Percentiles rank a stretch among this genome's conserved stretches.
These are phyloP conservation scores for Ehretia macrophylla DNA, from an alignment of 257 asterid species.

Conservation along the genomic window DNA sequence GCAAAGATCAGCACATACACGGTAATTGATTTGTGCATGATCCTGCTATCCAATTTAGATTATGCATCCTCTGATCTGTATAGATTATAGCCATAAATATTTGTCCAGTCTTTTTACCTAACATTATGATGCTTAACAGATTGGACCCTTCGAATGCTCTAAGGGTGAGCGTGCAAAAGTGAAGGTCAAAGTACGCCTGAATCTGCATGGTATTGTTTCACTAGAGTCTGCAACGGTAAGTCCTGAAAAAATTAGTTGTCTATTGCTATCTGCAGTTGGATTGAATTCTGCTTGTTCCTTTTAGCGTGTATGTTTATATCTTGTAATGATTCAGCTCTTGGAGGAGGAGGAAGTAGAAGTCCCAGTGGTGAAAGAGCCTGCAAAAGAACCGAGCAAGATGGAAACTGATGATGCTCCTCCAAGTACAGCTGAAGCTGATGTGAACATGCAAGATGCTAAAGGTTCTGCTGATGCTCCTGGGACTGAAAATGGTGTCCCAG, in stretches of 20 bases:
- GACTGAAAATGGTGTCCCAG: constrained; percentile 68
- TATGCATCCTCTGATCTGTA: background rate
- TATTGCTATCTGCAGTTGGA: background rate
- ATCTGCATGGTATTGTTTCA: constrained; percentile 79
- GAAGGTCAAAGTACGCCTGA: constrained; percentile 74
- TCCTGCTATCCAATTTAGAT: background rate
- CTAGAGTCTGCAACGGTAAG: constrained; percentile 83
- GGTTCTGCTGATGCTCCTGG: constrained; percentile 39
- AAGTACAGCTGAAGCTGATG: constrained; percentile 41
- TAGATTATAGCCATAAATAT: no score
- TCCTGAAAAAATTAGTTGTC: background rate
- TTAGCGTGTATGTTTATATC: background rate
- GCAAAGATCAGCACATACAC: constrained; percentile 80
- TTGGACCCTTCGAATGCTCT: constrained; percentile 74
- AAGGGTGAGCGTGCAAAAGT: constrained; percentile 63
- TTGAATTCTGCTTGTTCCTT: background rate
- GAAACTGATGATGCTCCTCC: constrained; percentile 58
- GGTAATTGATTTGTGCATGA: constrained; percentile 32
- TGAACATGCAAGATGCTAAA: constrained; percentile 65
- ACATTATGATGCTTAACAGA: constrained; percentile 28
- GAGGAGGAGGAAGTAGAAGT: constrained; percentile 89
- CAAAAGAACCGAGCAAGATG: constrained; percentile 63
- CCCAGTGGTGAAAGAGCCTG: constrained; percentile 50
- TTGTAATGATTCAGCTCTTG: constrained; percentile 46
- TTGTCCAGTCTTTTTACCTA: background rate